Base-by-base conservation (phyloP, 2,329 filamentous ascomycete genomes). In the Penicillium sumatraense region DNA sequence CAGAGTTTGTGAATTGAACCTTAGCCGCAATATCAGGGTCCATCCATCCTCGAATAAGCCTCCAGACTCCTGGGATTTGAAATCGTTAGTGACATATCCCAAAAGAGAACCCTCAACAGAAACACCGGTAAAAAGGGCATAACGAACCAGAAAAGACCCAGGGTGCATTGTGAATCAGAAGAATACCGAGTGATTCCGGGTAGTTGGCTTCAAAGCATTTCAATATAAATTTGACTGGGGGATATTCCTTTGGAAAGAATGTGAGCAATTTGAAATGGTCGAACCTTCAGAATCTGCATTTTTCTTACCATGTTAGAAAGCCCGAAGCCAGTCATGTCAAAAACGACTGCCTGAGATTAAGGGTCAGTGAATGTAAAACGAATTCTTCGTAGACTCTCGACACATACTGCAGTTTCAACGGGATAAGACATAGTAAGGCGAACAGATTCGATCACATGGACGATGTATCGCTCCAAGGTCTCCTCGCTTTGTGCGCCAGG, bases 171-270 rank as follows among this genome's bases (percentile, higher is more conserved):
- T 97, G 93, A 27, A 98, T 90, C 42, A 97, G 81, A 8, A 97
- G 89, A 2, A 88, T 83, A 20, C 93, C 93, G 2, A 98, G 81
- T 48, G 86, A 93, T 74, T 98, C 93, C 0, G 93, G 93, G 67
- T 97, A 98, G 72, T 97, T 97, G 53, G 93, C 93, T 78, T 98
- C 93, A 69, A 98, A 97, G 72, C 91, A 96, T 75, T 95, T 95
- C 73, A 97, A 95, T 87, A 98, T 96, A 76, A 97, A 97, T 70
- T 96, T 97, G 50, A 99, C 90, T 0, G 95, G 93, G 0, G 90
- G 86, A 73, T 98, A 98, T 76, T 99, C 95, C 86, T 88, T 38
- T n/a, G n/a, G 21, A 20, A 38, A 20, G 5, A 8, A 49, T 13
- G 26, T 26, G 5, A 29, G n/a, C 10, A 20, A 6, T 31, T 16